Evolutionary conservation across 2,329 filamentous ascomycete genomes (phyloP), one percentile per base, ranked within the genome.

Genomic region (Fusarium aywerte): DNA sequence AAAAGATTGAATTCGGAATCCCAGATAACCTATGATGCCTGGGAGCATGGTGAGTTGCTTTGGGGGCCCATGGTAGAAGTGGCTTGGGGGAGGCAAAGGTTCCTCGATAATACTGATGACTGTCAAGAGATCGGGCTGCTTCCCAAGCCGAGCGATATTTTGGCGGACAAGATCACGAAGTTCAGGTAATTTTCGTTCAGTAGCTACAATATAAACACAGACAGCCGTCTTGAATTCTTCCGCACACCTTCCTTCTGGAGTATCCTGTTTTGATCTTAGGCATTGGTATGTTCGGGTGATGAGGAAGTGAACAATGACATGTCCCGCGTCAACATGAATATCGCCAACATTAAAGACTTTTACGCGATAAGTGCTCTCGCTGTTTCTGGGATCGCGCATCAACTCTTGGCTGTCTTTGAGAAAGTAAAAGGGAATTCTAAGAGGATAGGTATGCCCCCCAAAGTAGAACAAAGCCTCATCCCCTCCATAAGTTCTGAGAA

Each of bases 241-340:
- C 10, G 18, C 13, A 16, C 23, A 9, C 21, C 7, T 5, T 5
- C 40, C 18, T 18, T 16, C 2, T 27, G 3, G 12, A 4, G 0
- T 3, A 4, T 12, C 2, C 11, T 3, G 2, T 18, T 27, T 1
- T 4, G 2, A 1, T 2, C 12, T 18, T 2, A 67, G 53, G 20
- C 13, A 53, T 13, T 62, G 50, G 13, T 67, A 67, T 4, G 16
- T 43, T 1, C 40, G 43, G 0, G 62, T 56, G 3, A 21, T 5
- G 3, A 67, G 20, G 13, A 52, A 67, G 21, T 63, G 62, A 5
- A 66, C 29, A 7, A 67, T 18, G 2, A 59, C 62, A 23, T 63
- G 64, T 4, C 64, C 62, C 1, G 7, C n/a, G 0, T 32, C 7
- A 7, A n/a, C 8, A 2, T 18, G 16, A 5, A 44, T 27, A 1